Evolutionary conservation across 495 filamentous ascomycete genomes (phyloP).

Genomic region (Neurospora sp.): DNA sequence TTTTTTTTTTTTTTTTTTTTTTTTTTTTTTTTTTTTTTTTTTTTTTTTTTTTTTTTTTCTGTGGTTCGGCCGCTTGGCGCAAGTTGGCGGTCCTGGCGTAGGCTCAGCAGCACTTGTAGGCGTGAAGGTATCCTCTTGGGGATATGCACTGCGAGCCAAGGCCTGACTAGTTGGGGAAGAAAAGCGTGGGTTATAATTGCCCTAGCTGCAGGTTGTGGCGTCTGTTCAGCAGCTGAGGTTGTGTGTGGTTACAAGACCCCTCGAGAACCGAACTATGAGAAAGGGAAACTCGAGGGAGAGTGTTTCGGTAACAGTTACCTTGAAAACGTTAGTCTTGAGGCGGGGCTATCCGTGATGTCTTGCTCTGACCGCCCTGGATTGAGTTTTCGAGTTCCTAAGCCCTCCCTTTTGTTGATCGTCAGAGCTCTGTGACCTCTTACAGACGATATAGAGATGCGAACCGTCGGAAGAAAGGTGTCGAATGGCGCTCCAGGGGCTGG

Average conservation of each 20-base stretch:
- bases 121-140: background rate
- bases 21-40: background rate
- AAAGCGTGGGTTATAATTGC: background rate
- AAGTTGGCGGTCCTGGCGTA: background rate
- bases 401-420: background rate
- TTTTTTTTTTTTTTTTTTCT: background rate
- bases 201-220: background rate
- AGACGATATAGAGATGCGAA: background rate
- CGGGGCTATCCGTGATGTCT: background rate
- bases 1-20: background rate
- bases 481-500: background rate
- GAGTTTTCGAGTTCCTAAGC: background rate
- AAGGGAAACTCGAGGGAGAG: background rate
- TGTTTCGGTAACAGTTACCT: background rate
- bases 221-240: background rate
- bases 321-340: background rate
- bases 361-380: background rate
- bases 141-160: background rate
- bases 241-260: background rate
- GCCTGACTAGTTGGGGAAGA: background rate
- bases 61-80: background rate
- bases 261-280: background rate
- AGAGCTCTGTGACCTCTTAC: background rate
- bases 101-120: background rate
- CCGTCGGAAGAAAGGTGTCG: background rate